Conservation (phyloP, 176 grass and related monocot genomes). For the Oryza punctata region DNA sequence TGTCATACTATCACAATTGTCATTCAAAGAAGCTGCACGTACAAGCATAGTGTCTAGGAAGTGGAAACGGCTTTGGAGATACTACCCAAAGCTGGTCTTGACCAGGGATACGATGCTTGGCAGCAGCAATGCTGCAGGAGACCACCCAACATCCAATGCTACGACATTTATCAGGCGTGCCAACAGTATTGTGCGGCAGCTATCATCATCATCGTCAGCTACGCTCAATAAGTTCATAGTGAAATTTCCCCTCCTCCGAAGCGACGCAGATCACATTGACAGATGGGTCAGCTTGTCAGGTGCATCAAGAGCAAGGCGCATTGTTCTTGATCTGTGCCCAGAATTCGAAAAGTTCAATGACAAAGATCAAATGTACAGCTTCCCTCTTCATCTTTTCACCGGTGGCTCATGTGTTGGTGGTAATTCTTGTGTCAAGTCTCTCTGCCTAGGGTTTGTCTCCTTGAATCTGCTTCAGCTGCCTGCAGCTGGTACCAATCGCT, state of each 20-base stretch:
- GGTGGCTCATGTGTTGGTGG: neutral
- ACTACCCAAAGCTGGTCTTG: slow-evolving; percentile 19
- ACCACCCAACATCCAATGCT: neutral
- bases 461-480: neutral
- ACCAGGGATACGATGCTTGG: slow-evolving; percentile 1
- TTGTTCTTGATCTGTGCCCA: slow-evolving; percentile 18
- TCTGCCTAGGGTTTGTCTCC: neutral
- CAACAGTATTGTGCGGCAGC: slow-evolving; percentile 9
- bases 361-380: neutral
- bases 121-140: neutral
- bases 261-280: neutral
- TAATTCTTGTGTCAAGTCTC: neutral
- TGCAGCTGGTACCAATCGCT: neutral
- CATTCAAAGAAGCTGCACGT: slow-evolving; percentile 29
- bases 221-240: neutral
- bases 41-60: slow-evolving; percentile 1
- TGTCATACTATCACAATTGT: neutral
- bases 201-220: neutral
- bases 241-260: neutral
- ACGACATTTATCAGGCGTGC: neutral
- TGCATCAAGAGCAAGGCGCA: neutral
- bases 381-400: slow-evolving; percentile 11
- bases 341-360: neutral
- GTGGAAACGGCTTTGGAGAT: neutral
- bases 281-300: neutral